Conservation (phyloP, 2,329 filamentous ascomycete species). For the Botrytis tulipae region DNA sequence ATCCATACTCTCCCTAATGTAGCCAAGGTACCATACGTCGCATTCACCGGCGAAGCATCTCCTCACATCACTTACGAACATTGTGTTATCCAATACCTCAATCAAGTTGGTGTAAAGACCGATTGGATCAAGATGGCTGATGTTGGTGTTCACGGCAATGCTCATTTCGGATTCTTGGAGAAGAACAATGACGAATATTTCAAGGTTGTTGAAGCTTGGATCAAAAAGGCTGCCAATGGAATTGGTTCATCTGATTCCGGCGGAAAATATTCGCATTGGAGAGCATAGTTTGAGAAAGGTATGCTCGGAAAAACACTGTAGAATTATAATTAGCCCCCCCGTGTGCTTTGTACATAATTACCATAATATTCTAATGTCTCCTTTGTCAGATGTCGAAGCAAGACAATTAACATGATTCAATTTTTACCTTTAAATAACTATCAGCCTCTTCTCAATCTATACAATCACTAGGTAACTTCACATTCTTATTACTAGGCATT, state of each 20-base stretch:
- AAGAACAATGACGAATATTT: slow-evolving; percentile 29
- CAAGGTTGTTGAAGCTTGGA: slow-evolving; percentile 28
- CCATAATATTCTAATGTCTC: background rate
- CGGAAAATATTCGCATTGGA: background rate
- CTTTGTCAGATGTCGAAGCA: background rate
- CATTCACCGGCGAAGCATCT: slow-evolving; percentile 37
- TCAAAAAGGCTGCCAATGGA: slow-evolving; percentile 7
- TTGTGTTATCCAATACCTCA: slow-evolving; percentile 34
- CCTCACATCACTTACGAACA: slow-evolving; percentile 39
- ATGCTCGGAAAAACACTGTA: background rate
- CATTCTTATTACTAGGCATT: background rate
- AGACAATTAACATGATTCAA: background rate
- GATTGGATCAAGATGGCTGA: slow-evolving; percentile 30
- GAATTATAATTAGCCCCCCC: background rate
- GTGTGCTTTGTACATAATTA: background rate
- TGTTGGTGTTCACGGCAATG: slow-evolving; percentile 27
- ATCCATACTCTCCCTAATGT: slow-evolving; percentile 29
- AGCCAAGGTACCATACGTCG: slow-evolving; percentile 37
- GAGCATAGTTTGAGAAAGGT: background rate
- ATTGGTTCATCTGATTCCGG: background rate
- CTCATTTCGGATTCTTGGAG: slow-evolving; percentile 32
- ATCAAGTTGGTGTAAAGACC: slow-evolving; percentile 30
- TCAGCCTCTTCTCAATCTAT: rapidly evolving
- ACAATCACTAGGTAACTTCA: background rate
- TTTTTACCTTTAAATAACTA: background rate